Conservation (phyloP, 2,329 filamentous ascomycete genomes). For the Fusarium incarnatum region DNA sequence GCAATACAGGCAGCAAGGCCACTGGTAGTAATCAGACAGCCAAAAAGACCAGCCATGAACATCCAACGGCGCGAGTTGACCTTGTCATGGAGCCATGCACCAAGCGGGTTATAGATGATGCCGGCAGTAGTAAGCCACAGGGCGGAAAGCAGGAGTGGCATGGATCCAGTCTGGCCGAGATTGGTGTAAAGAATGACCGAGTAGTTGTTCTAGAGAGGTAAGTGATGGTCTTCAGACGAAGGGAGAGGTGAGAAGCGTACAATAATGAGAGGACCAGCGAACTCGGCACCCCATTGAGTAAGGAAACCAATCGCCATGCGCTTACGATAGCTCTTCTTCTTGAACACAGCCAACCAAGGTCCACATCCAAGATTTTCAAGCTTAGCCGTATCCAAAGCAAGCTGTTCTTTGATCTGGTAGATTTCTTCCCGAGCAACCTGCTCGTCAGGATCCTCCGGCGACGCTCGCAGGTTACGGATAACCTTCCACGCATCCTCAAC, state of each 20-base stretch:
- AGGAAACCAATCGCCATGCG: slow-evolving; percentile 63
- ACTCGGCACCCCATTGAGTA: slow-evolving; percentile 65
- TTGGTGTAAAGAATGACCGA: slow-evolving; percentile 54
- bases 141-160: slow-evolving; percentile 55
- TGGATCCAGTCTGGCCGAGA: slow-evolving; percentile 53
- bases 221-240: too few species aligned
- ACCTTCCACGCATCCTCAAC: slow-evolving; percentile 59
- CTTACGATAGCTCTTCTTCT: slow-evolving; percentile 61
- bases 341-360: slow-evolving; percentile 57
- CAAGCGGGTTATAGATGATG: slow-evolving; percentile 61
- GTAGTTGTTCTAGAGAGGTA: slow-evolving; percentile 58
- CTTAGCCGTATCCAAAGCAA: slow-evolving; percentile 56
- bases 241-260: slow-evolving; percentile 46
- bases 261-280: slow-evolving; percentile 62
- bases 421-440: slow-evolving; percentile 59
- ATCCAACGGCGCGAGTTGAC: slow-evolving; percentile 60
- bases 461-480: slow-evolving; percentile 50
- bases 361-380: slow-evolving; percentile 53
- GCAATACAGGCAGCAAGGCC: slow-evolving; percentile 52
- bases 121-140: slow-evolving; percentile 59
- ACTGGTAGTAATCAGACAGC: slow-evolving; percentile 53
- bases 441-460: slow-evolving; percentile 51
- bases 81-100: slow-evolving; percentile 60
- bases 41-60: slow-evolving; percentile 54
- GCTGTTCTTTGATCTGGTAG: slow-evolving; percentile 59